Conservation (phyloP, 2,329 filamentous ascomycete species). For the Ilyonectria robusta region DNA sequence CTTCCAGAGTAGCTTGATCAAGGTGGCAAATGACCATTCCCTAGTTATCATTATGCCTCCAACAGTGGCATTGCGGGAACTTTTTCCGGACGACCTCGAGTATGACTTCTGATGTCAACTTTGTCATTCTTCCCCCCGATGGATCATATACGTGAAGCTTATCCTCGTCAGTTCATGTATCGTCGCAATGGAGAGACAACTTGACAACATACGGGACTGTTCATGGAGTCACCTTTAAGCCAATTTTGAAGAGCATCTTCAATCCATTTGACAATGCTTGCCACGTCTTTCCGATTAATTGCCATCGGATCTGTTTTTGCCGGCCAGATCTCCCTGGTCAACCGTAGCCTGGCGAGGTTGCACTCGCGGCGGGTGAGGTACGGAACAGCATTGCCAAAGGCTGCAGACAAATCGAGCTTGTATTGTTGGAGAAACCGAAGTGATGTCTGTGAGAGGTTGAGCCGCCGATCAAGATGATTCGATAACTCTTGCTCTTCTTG, state of each 20-base stretch:
- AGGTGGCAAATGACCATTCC: neutral
- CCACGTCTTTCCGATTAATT: too few relatives aligned
- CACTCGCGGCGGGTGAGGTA: neutral
- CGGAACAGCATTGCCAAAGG: neutral
- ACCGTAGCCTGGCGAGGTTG: neutral
- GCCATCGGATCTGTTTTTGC: neutral
- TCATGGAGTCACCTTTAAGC: too few relatives aligned
- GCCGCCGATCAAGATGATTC: neutral
- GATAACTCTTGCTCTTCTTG: neutral
- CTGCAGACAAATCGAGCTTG: neutral
- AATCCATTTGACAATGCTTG: too few relatives aligned
- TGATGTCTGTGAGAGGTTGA: neutral
- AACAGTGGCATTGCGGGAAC: neutral
- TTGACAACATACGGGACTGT: neutral
- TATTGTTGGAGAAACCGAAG: neutral
- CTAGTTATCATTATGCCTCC: neutral
- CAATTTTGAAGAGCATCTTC: too few relatives aligned
- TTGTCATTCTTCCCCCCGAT: neutral
- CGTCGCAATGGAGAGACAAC: neutral
- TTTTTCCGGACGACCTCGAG: neutral
- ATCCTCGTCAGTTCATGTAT: neutral
- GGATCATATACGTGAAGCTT: neutral
- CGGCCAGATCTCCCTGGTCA: neutral
- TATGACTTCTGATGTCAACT: neutral
- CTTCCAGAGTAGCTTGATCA: neutral